A percentile compares a stretch with the other conserved stretches of the same genome.
These are phyloP conservation scores for Rhinocladiella mackenziei DNA, from an alignment of 2,329 filamentous ascomycete genomes.

Conservation along the genomic window DNA sequence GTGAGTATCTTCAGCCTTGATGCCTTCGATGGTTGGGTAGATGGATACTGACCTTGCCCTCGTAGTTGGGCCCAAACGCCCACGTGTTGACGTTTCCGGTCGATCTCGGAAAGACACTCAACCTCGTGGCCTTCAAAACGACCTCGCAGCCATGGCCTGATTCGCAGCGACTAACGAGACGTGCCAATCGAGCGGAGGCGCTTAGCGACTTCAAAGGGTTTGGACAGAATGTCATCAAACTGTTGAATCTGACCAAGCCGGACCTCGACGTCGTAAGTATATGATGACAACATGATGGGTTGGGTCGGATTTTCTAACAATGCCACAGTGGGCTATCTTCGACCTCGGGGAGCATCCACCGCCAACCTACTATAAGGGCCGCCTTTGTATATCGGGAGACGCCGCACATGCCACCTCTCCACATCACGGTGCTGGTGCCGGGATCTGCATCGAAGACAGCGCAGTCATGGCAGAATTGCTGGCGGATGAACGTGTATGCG, in stretches of 20 bases:
- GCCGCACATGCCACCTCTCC: slow-evolving; percentile 43
- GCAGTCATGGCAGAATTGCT: slow-evolving; percentile 33
- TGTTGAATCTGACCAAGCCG: slow-evolving; percentile 32
- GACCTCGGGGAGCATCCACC: slow-evolving; percentile 39
- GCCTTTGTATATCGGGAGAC: slow-evolving; percentile 38
- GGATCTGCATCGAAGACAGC: slow-evolving; percentile 36
- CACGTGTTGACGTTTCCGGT: slow-evolving; percentile 62
- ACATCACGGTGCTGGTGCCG: slow-evolving; percentile 40
- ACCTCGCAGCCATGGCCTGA: slow-evolving; percentile 42
- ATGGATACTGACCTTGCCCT: background rate
- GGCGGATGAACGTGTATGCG: slow-evolving; percentile 27
- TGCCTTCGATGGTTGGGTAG: background rate
- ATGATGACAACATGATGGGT: slow-evolving; percentile 16
- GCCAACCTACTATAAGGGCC: slow-evolving; percentile 36
- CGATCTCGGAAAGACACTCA: slow-evolving; percentile 54
- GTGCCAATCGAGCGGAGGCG: slow-evolving; percentile 28
- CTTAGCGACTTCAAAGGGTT: slow-evolving; percentile 26
- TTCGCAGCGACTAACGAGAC: slow-evolving; percentile 39
- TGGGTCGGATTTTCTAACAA: slow-evolving; percentile 7
- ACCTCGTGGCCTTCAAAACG: slow-evolving; percentile 50
- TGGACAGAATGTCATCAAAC: slow-evolving; percentile 24
- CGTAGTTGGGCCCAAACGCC: slow-evolving; percentile 55
- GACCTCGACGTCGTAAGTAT: slow-evolving; percentile 29
- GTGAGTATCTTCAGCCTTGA: slow-evolving; percentile 16
- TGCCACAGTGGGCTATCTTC: slow-evolving; percentile 41